Evolutionary conservation across 73 alveolate genomes (phyloP).

Genomic region (Chromera velia): DNA sequence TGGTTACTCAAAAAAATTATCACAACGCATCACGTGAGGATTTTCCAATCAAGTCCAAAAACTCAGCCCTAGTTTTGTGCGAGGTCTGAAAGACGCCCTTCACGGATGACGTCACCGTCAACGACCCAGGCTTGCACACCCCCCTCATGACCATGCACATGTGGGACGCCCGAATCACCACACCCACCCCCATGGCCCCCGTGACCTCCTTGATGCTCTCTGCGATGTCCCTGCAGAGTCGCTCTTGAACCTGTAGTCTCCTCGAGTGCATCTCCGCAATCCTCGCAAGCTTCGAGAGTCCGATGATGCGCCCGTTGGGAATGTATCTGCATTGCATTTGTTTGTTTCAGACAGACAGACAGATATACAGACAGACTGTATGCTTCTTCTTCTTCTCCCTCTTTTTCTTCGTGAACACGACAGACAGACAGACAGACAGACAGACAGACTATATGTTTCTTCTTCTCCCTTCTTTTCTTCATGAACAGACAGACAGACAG

Average conservation of each 20-base stretch:
- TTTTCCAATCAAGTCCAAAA: not conserved
- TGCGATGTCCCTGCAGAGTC: slow-evolving; percentile 26
- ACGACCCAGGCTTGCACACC: not conserved
- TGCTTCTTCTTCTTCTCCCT: not conserved
- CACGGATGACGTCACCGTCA: not conserved
- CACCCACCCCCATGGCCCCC: slow-evolving; percentile 11
- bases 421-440: not conserved
- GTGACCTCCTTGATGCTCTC: slow-evolving; percentile 21
- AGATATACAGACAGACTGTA: not conserved
- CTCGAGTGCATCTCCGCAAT: slow-evolving; percentile 15
- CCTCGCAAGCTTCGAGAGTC: slow-evolving; percentile 22
- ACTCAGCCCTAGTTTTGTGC: not conserved
- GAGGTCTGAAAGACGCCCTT: not conserved
- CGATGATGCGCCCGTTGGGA: slow-evolving; percentile 20
- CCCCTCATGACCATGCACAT: not conserved
- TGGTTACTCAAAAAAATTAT: too few species aligned
- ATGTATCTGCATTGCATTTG: slow-evolving; percentile 12
- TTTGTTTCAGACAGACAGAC: not conserved
- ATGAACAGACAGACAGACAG: too few species aligned
- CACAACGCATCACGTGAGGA: not conserved
- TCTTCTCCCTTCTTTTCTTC: too few species aligned
- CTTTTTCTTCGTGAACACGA: too few species aligned
- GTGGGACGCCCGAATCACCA: not conserved
- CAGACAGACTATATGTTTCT: not conserved
- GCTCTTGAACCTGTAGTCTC: slow-evolving; percentile 31